Evolutionary conservation across 345 rosid genomes (phyloP).

Genomic region (Gossypium turneri): DNA sequence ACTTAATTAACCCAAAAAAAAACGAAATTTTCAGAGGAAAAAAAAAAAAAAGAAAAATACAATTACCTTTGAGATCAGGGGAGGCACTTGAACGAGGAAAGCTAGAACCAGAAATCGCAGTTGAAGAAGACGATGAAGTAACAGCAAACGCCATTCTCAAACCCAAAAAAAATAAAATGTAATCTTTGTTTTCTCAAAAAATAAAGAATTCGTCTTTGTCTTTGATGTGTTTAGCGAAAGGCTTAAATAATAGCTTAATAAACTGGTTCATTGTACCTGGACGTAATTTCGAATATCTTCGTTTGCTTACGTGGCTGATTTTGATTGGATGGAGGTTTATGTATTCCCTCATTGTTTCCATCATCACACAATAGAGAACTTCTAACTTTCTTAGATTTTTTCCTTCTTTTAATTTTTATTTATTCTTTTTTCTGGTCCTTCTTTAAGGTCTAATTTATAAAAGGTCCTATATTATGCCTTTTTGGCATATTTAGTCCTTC

Average conservation of each 20-base stretch:
- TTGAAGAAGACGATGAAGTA: slow-evolving; percentile 34
- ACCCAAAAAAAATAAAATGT: not conserved
- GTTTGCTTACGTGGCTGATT: slow-evolving; percentile 30
- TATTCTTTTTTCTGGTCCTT: no score
- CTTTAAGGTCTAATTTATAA: no score
- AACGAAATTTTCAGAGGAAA: not conserved
- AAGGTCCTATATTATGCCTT: no score
- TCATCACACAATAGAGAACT: slow-evolving; percentile 36
- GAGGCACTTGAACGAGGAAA: slow-evolving; percentile 29
- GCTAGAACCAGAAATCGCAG: slow-evolving; percentile 34
- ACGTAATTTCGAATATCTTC: slow-evolving; percentile 15
- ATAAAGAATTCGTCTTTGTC: not conserved
- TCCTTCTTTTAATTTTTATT: not conserved
- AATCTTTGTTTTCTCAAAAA: not conserved
- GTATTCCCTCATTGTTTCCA: slow-evolving; percentile 34
- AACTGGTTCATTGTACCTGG: slow-evolving; percentile 52
- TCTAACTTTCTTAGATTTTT: not conserved
- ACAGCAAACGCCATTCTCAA: slow-evolving; percentile 42
- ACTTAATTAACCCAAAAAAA: not conserved
- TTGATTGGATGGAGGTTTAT: slow-evolving; percentile 6
- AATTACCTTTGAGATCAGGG: slow-evolving; percentile 42
- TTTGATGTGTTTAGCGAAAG: not conserved
- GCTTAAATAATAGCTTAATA: slow-evolving; percentile 37
- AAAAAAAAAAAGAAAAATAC: not conserved
- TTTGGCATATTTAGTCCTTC: no score